Evolutionary conservation across 352 stramenopile species (phyloP), one percentile per base, ranked within the genome.

Genomic region (Blastocystis sp.): DNA sequence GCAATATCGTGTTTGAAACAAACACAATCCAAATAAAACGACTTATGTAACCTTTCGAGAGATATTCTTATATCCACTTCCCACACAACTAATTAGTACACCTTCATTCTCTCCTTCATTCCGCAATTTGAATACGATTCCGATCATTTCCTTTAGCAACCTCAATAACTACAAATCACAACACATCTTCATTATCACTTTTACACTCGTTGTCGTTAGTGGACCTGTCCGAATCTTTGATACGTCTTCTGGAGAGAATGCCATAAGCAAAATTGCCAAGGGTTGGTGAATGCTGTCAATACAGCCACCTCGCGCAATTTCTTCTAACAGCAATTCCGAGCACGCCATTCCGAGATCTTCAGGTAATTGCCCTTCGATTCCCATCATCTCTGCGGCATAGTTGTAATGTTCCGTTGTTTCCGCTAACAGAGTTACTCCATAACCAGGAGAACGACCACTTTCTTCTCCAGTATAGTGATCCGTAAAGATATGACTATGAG

Each of bases 191-290:
- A 19, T 49, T 32, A 5, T 19, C 67, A 85, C 73, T 9, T 32
- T 46, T 27, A 92, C 57, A 12, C 61, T 73, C 58, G 63, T 78
- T 32, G 78, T 66, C 32, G 89, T 75, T 39, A 90, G 39, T 1
- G 46, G 58, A 16, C 88, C 88, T n/a, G 61, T 71, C 43, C 93
- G 92, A 57, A 96, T 92, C 89, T 95, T 96, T 80, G 93, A 97
- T 29, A 99, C 96, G 90, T 99, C 96, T 88, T 99, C 95, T 0
- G 96, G 96, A 27, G 94, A 96, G 14, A 99, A 91, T 77, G 95
- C 94, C 96, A 99, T 99, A 85, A 97, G 94, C 9, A 98, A 89
- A 74, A 99, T 90, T 42, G 95, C 94, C 46, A 99, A 90, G 4
- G 93, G 93, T 90, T 99, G 96, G 88, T 96, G 95, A 56, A 91